These are phyloP conservation scores for Salix udensis DNA, from an alignment of 345 rosid species.

Conservation along the genomic window DNA sequence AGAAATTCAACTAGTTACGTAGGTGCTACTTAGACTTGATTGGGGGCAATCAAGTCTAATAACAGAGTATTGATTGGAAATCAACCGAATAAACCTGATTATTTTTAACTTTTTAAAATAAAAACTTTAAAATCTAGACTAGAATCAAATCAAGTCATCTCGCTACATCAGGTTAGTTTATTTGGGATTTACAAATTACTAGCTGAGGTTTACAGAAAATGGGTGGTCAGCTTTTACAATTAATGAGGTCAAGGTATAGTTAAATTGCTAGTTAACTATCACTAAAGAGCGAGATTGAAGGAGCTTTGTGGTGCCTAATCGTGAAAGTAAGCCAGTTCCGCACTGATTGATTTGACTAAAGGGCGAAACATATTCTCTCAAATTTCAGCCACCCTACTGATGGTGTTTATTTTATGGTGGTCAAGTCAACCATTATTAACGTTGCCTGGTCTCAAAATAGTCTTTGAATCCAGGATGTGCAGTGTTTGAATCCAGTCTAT, in stretches of 20 bases:
- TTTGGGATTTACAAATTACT: no score
- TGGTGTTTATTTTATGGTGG: neutral
- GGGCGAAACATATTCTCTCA: neutral
- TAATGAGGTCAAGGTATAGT: neutral
- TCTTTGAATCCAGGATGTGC: neutral
- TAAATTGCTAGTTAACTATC: neutral
- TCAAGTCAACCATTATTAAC: neutral
- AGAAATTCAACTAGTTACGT: neutral
- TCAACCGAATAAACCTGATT: no score
- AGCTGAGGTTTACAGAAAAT: no score
- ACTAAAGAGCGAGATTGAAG: neutral
- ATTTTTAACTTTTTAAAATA: neutral
- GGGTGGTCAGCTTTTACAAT: neutral
- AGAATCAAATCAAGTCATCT: no score
- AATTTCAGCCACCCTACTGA: neutral
- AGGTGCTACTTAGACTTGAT: no score
- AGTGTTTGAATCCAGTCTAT: neutral
- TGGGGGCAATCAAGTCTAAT: no score
- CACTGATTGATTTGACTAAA: neutral
- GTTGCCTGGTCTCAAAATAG: neutral
- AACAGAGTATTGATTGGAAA: no score
- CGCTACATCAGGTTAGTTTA: no score
- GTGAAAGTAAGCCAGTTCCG: neutral
- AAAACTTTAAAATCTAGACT: no score
- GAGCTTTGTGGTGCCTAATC: neutral